phyloP scores from a whole-genome alignment of 257 asterid genomes.

The Solanum bulbocastanum region DNA sequence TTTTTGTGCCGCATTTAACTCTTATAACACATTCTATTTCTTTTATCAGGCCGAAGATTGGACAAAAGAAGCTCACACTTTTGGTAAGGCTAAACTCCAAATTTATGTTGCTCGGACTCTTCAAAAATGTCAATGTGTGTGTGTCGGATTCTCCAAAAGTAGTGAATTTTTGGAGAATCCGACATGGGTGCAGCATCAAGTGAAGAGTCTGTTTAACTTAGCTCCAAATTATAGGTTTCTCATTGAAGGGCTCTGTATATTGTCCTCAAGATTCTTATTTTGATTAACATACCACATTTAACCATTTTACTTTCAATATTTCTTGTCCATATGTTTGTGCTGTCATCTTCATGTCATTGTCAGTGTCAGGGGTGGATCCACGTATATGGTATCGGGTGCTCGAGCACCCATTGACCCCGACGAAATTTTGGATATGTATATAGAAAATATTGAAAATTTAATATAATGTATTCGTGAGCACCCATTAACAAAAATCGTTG shows the following conservation, averaged over 20 bases:
- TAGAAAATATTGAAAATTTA: no score
- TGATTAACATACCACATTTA: background rate
- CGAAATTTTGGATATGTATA: no score
- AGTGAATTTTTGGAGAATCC: background rate
- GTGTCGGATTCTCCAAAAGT: background rate
- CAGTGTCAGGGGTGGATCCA: no score
- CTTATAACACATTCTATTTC: background rate
- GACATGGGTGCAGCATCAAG: background rate
- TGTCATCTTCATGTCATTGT: background rate
- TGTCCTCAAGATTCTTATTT: background rate
- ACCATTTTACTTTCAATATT: background rate
- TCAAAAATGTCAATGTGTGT: background rate
- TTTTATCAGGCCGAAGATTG: conserved; percentile 27
- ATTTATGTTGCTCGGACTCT: background rate
- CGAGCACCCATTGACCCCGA: no score
- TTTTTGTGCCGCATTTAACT: background rate
- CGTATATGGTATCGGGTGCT: no score
- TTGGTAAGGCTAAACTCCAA: conserved; percentile 25
- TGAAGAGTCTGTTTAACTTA: background rate
- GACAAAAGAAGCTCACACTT: conserved; percentile 23
- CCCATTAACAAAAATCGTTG: no score
- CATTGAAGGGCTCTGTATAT: background rate
- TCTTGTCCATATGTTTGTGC: background rate
- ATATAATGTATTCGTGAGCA: no score
- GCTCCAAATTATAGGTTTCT: background rate